Percentiles rank a stretch among this genome's conserved stretches.
These are phyloP conservation scores for Xerocomellus intermedius DNA, from an alignment of 768 basidiomycete genomes.

Conservation along the genomic window DNA sequence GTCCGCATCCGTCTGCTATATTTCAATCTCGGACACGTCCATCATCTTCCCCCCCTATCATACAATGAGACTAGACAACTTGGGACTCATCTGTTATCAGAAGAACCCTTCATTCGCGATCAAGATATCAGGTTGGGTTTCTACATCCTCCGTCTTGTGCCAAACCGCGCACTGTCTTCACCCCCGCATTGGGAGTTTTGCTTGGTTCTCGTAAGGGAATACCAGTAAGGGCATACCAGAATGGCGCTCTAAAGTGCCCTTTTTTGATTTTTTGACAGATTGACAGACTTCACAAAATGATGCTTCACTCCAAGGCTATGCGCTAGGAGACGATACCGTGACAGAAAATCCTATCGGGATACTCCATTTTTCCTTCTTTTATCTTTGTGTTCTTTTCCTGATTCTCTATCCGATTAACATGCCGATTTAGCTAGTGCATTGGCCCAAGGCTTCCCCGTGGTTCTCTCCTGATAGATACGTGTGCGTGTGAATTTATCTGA, in stretches of 20 bases:
- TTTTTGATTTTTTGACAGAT: neutral
- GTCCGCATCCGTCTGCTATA: neutral
- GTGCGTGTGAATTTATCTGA: neutral
- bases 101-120: neutral
- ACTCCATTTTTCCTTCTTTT: neutral
- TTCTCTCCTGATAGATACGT: neutral
- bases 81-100: neutral
- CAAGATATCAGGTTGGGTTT: neutral
- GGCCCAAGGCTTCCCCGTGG: neutral
- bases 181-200: neutral
- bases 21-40: neutral
- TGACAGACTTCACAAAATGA: neutral
- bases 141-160: neutral
- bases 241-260: neutral
- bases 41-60: neutral
- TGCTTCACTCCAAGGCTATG: neutral
- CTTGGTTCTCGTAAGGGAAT: neutral
- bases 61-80: neutral
- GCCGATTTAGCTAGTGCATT: neutral
- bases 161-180: neutral
- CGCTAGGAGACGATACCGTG: neutral
- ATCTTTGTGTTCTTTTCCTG: constrained; percentile 2
- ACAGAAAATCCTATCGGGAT: constrained; percentile 5
- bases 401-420: constrained; percentile 10
- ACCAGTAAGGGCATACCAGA: neutral